These are phyloP conservation scores for Saccharum officinarum DNA, from an alignment of 176 grass and related monocot genomes.

Conservation along the genomic window DNA sequence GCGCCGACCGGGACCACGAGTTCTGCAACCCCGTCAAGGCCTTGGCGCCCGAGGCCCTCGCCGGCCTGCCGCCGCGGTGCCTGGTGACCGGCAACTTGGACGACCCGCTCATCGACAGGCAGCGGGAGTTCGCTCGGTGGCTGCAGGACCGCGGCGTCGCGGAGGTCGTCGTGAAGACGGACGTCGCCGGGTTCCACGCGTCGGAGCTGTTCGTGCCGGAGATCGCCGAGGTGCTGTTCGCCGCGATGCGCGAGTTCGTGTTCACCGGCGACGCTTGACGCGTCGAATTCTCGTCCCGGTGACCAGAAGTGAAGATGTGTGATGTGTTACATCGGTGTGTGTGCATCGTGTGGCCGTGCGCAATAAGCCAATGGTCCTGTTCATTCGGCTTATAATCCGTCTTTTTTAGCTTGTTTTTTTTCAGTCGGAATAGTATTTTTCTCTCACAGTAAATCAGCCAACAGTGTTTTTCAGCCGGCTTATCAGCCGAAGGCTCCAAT, in stretches of 20 bases:
- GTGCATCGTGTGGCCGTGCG: not conserved
- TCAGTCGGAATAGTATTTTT: too few species aligned
- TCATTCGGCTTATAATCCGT: too few species aligned
- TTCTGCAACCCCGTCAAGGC: slow-evolving; percentile 66
- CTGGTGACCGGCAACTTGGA: slow-evolving; percentile 59
- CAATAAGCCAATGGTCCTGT: not conserved
- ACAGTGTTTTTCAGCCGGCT: too few species aligned
- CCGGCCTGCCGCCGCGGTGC: slow-evolving; percentile 40
- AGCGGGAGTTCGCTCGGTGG: slow-evolving; percentile 52
- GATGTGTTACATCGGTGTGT: not conserved
- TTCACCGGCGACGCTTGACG: slow-evolving; percentile 27
- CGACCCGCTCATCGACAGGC: slow-evolving; percentile 77
- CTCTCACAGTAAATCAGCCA: too few species aligned
- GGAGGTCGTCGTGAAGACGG: slow-evolving; percentile 44
- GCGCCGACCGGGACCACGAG: slow-evolving; percentile 61
- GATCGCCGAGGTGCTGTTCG: slow-evolving; percentile 44
- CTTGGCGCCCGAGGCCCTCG: not conserved
- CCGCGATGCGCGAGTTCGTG: slow-evolving; percentile 49
- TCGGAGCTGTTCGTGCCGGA: slow-evolving; percentile 63
- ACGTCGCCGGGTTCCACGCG: slow-evolving; percentile 58
- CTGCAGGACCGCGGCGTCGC: slow-evolving; percentile 42
- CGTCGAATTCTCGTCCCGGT: not conserved
- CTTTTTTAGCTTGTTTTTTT: too few species aligned
- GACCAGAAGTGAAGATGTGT: not conserved
- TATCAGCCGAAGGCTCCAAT: too few species aligned